Percentiles rank a stretch among this genome's conserved stretches.
Evolutionary conservation across 2,329 filamentous ascomycete species (phyloP).

Genomic region (Diaporthe helianthi): DNA sequence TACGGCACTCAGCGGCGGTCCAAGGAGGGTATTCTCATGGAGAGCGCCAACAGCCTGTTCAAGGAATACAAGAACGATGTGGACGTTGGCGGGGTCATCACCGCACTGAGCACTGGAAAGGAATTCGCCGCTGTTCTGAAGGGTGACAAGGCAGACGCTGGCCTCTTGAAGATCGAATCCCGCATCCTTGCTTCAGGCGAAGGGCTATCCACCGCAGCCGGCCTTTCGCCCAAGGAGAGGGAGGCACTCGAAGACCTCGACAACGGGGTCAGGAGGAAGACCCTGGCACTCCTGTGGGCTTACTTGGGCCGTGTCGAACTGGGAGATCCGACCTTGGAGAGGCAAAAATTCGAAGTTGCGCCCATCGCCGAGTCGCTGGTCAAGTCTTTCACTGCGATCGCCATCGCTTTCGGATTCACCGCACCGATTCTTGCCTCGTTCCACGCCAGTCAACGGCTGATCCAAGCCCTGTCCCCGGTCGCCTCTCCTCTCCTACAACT

Average conservation of each 20-base stretch:
- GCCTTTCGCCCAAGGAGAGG: slow-evolving; percentile 76
- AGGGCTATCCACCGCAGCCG: slow-evolving; percentile 57
- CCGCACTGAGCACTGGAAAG: slow-evolving; percentile 82
- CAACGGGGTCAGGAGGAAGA: slow-evolving; percentile 80
- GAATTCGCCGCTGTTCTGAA: slow-evolving; percentile 82
- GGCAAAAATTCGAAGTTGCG: slow-evolving; percentile 87
- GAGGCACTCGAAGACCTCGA: slow-evolving; percentile 81
- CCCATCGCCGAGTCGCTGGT: slow-evolving; percentile 86
- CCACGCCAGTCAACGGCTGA: slow-evolving; percentile 81
- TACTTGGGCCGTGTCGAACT: slow-evolving; percentile 91
- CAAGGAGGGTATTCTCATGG: slow-evolving; percentile 90
- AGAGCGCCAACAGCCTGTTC: slow-evolving; percentile 94
- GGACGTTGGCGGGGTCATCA: slow-evolving; percentile 79
- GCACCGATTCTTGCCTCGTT: slow-evolving; percentile 83
- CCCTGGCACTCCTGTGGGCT: slow-evolving; percentile 89
- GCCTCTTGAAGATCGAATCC: slow-evolving; percentile 83
- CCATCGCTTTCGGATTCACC: slow-evolving; percentile 86
- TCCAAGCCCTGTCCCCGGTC: slow-evolving; percentile 86
- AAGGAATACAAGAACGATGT: slow-evolving; percentile 88
- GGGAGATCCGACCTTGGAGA: slow-evolving; percentile 77
- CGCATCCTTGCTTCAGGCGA: slow-evolving; percentile 72
- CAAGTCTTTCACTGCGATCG: slow-evolving; percentile 85
- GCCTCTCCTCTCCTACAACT: slow-evolving; percentile 91
- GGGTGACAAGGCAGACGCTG: slow-evolving; percentile 79
- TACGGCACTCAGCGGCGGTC: slow-evolving; percentile 94